Evolutionary conservation across 345 rosid genomes (phyloP), one percentile per base, ranked within the genome.

Genomic region (Bruguiera sexangula): DNA sequence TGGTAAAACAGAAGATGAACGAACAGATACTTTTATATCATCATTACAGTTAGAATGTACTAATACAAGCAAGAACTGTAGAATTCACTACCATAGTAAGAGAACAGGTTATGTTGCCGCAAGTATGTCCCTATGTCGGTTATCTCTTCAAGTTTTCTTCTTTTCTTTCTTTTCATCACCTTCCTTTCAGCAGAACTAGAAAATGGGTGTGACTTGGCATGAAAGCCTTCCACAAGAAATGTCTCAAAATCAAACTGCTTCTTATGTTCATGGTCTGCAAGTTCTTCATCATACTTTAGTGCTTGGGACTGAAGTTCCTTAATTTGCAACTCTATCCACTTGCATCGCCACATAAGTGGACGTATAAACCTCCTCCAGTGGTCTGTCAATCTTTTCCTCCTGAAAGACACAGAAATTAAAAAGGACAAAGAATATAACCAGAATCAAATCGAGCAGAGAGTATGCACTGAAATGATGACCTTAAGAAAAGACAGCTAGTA

Each of bases 301-400:
- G 81, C 73, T 60, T 77, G 77, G 62, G 81, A 51, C 64, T 64
- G 70, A 31, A 77, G 60, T 68, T 73, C 68, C n/a, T 29, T 73
- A 9, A 77, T 65, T 69, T 68, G 74, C 70, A 77, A 68, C 57
- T 77, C 81, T 59, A 69, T 30, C 81, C 81, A 77, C 73, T 77
- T 77, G 46, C 73, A 73, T 52, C 81, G 73, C 81, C 81, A 77
- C 81, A 77, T 77, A 16, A 77, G 52, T 30, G 81, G 81, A 26
- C 67, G 77, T 50, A 77, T 72, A 60, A 77, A 77, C 53, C 77
- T 72, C 70, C 74, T 73, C 81, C 81, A 77, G 20, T 77, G 76
- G 6, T 77, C 81, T 27, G 81, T 77, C 67, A 77, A 60, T 36
- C 55, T 77, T 73, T 68, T 77, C 71, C 67, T 73, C 74, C 81